A percentile compares a stretch with the other conserved stretches of the same genome.
Conservation (phyloP, 768 basidiomycete species). For the Austroboletus festivus region DNA sequence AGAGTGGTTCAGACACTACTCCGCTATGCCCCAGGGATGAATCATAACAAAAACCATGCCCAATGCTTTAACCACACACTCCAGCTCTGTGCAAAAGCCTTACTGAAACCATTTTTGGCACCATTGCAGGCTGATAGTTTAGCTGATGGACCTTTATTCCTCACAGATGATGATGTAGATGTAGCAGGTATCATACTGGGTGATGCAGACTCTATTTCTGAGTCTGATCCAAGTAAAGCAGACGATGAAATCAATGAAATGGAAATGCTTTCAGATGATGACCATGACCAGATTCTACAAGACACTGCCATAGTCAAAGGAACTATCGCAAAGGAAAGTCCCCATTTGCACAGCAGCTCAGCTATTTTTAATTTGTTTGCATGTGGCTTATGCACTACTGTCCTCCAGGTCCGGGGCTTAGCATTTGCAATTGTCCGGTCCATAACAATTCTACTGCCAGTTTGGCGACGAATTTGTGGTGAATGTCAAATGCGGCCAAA, state of each 20-base stretch:
- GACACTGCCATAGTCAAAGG: too few relatives aligned
- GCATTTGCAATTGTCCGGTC: not conserved
- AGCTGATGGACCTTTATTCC: not conserved
- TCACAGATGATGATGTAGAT: not conserved
- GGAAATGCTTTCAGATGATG: too few relatives aligned
- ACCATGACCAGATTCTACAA: too few relatives aligned
- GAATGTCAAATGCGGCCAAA: not conserved
- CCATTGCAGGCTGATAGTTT: not conserved
- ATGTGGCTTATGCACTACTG: not conserved
- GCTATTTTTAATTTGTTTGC: not conserved
- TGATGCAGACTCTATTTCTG: too few relatives aligned
- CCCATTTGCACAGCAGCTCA: too few relatives aligned
- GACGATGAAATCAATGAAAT: too few relatives aligned
- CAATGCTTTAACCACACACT: constrained; percentile 2
- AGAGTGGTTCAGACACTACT: too few relatives aligned
- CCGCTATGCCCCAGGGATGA: too few relatives aligned
- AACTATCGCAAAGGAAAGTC: too few relatives aligned
- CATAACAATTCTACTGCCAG: not conserved
- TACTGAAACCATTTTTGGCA: not conserved
- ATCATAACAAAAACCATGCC: too few relatives aligned
- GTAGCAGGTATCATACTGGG: too few relatives aligned
- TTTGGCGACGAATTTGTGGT: not conserved
- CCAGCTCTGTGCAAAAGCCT: not conserved
- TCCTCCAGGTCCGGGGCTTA: not conserved
- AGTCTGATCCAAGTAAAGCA: too few relatives aligned